Evolutionary conservation across 441 rosid genomes (phyloP).

Genomic region (Arabidopsis hybrid): DNA sequence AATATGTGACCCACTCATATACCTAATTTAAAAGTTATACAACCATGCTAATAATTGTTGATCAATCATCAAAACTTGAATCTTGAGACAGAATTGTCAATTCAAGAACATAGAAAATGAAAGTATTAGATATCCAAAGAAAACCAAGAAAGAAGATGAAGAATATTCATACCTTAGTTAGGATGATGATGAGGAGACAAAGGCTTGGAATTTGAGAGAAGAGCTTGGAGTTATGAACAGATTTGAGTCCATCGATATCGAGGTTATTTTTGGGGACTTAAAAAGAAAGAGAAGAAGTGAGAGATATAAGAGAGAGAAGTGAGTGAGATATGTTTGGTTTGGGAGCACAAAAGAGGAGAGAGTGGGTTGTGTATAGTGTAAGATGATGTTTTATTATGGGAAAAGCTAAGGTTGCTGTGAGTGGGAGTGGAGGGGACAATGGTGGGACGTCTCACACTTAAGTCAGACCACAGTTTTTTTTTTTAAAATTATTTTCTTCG

Average conservation of each 20-base stretch:
- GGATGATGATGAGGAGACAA: constrained; percentile 20
- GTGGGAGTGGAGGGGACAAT: constrained; percentile 54
- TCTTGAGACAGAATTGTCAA: neutral
- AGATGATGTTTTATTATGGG: constrained; percentile 59
- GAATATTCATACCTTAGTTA: constrained; percentile 35
- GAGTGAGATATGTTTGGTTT: constrained; percentile 46
- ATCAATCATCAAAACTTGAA: constrained; percentile 33
- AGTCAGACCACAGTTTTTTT: constrained; percentile 43
- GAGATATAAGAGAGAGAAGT: constrained; percentile 27
- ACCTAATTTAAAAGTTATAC: neutral
- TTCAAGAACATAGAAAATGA: neutral
- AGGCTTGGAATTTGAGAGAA: constrained; percentile 35
- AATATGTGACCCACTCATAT: constrained; percentile 7
- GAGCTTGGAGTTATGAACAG: constrained; percentile 26
- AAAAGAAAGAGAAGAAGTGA: constrained; percentile 34
- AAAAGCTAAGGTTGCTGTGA: constrained; percentile 57
- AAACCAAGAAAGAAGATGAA: neutral
- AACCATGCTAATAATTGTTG: constrained; percentile 17
- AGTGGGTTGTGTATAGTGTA: constrained; percentile 43
- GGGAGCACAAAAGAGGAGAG: constrained; percentile 44
- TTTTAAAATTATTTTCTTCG: neutral
- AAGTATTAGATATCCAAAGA: neutral
- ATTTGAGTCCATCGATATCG: constrained; percentile 30
- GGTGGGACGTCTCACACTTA: constrained; percentile 63
- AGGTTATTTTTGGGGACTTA: constrained; percentile 7